Percentiles rank a stretch among this genome's conserved stretches.
Conservation (phyloP, 768 basidiomycete species). For the Hypholoma fasciculare region DNA sequence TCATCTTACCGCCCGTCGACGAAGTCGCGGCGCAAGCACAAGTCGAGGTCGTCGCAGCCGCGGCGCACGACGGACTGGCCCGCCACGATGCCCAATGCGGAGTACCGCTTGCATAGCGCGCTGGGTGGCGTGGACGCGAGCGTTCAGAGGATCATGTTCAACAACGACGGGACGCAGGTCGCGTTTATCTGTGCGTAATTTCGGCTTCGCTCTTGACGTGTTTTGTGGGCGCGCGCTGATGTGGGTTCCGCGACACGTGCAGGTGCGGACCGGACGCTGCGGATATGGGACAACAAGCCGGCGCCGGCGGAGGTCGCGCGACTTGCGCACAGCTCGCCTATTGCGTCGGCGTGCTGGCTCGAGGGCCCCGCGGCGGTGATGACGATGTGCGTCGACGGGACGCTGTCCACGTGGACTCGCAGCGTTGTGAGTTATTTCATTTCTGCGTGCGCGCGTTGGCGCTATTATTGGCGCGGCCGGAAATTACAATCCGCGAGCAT, state of each 20-base stretch:
- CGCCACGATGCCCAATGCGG: conserved; percentile 36
- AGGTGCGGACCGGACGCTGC: conserved; percentile 62
- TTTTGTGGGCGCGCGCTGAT: background rate
- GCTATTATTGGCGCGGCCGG: background rate
- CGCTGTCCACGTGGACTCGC: conserved; percentile 59
- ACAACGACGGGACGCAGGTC: conserved; percentile 52
- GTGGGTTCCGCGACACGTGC: background rate
- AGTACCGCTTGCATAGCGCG: conserved; percentile 40
- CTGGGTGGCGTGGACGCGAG: conserved; percentile 44
- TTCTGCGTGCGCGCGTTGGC: conserved; percentile 21
- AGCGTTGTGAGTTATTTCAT: conserved; percentile 32
- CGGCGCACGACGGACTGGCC: conserved; percentile 44
- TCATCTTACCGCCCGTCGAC: conserved; percentile 26
- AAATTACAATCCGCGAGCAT: background rate
- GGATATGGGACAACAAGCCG: conserved; percentile 56
- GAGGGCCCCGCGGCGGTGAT: conserved; percentile 56
- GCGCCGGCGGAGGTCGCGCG: conserved; percentile 52
- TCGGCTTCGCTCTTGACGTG: background rate
- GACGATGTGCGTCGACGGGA: conserved; percentile 56
- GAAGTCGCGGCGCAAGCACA: conserved; percentile 36
- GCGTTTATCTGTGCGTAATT: conserved; percentile 55
- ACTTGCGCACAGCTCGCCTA: conserved; percentile 48
- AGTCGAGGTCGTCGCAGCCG: conserved; percentile 17
- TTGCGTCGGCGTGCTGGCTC: conserved; percentile 57
- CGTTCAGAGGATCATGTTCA: conserved; percentile 50